Percentiles rank a stretch among this genome's conserved stretches.
Evolutionary conservation across 1,284 basidiomycete genomes (phyloP).

Genomic region (Wolfiporia cocos): DNA sequence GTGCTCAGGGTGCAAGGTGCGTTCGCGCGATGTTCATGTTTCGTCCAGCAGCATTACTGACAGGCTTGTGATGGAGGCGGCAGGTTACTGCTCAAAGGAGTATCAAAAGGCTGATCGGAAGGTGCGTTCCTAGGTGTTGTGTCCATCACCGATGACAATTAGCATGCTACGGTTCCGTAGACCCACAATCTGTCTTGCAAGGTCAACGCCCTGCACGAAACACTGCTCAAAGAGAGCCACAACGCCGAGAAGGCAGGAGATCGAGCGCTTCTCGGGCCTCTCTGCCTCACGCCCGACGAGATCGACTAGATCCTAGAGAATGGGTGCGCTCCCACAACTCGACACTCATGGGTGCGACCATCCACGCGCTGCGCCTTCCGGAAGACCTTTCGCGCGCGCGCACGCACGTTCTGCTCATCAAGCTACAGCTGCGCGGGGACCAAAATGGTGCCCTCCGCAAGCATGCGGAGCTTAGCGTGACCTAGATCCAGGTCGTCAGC

Average conservation of each 20-base stretch:
- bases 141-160: background rate
- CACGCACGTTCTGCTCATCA: slow-evolving; percentile 19
- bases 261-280: slow-evolving; percentile 17
- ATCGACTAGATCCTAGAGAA: slow-evolving; percentile 25
- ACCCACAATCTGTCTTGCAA: slow-evolving; percentile 19
- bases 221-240: slow-evolving; percentile 13
- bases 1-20: slow-evolving; percentile 20
- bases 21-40: background rate
- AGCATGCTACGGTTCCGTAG: too few species aligned
- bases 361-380: slow-evolving; percentile 20
- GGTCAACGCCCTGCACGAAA: slow-evolving; percentile 17
- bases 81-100: slow-evolving; percentile 24
- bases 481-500: slow-evolving; percentile 13
- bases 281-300: slow-evolving; percentile 20
- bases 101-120: slow-evolving; percentile 25
- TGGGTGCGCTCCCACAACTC: slow-evolving; percentile 22
- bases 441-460: slow-evolving; percentile 16
- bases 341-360: slow-evolving; percentile 20
- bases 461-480: slow-evolving; percentile 21
- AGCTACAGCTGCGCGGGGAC: slow-evolving; percentile 15
- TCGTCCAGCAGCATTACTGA: background rate
- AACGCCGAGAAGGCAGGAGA: slow-evolving; percentile 12
- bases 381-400: slow-evolving; percentile 14
- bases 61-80: slow-evolving; percentile 15
- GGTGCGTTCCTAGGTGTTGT: slow-evolving; percentile 8